phyloP scores from a whole-genome alignment of 2,329 filamentous ascomycete genomes.

The Cytospora mali region DNA sequence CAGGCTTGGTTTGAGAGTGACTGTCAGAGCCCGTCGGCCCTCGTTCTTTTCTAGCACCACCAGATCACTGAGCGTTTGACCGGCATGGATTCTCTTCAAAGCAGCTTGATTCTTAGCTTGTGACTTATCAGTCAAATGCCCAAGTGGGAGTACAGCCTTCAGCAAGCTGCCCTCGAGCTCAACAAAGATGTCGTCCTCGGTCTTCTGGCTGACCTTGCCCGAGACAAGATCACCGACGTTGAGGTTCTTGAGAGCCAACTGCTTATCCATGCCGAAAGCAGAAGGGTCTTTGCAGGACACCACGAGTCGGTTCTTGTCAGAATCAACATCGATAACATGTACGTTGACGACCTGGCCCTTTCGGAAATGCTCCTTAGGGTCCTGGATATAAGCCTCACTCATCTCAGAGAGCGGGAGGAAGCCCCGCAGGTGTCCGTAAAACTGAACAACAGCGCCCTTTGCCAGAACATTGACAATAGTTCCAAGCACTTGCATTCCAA shows the following conservation, averaged over 20 bases:
- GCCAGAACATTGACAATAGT: slow-evolving; percentile 81
- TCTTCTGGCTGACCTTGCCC: slow-evolving; percentile 81
- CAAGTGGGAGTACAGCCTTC: slow-evolving; percentile 74
- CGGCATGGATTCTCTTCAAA: slow-evolving; percentile 80
- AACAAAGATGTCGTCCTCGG: slow-evolving; percentile 73
- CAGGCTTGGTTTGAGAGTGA: slow-evolving; percentile 83
- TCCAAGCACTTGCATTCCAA: slow-evolving; percentile 79
- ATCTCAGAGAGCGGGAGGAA: slow-evolving; percentile 95
- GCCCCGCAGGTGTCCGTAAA: slow-evolving; percentile 80
- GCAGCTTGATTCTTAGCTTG: slow-evolving; percentile 74
- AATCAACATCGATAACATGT: slow-evolving; percentile 79
- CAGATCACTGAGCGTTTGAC: slow-evolving; percentile 80
- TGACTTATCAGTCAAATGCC: slow-evolving; percentile 85
- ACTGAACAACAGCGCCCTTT: slow-evolving; percentile 86
- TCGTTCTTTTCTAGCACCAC: slow-evolving; percentile 85
- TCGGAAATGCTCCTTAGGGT: slow-evolving; percentile 87
- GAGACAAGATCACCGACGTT: slow-evolving; percentile 74
- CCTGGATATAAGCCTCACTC: slow-evolving; percentile 94
- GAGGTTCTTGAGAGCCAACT: slow-evolving; percentile 74
- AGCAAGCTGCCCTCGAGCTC: slow-evolving; percentile 75
- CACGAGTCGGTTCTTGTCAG: slow-evolving; percentile 70
- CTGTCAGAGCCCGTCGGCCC: slow-evolving; percentile 70
- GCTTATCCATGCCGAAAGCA: slow-evolving; percentile 73
- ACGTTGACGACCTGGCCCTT: slow-evolving; percentile 90
- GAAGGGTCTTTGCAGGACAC: slow-evolving; percentile 93